Percentiles rank a stretch among this genome's conserved stretches.
These are phyloP conservation scores for Volvox carteri DNA, from an alignment of 163 green algal species.

Conservation along the genomic window DNA sequence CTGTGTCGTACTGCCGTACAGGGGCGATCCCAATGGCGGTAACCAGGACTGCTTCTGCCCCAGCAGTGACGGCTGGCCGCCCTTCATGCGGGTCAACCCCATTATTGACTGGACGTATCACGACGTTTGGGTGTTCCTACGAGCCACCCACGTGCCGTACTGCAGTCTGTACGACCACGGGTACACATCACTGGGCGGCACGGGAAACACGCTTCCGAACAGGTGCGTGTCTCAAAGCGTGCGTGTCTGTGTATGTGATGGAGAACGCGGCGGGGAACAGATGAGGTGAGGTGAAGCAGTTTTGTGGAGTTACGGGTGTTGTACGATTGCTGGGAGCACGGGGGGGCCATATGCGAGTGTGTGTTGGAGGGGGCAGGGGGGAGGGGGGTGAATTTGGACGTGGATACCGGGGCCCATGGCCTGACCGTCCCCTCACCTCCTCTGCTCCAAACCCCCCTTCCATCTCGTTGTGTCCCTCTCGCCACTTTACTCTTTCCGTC, in stretches of 20 bases:
- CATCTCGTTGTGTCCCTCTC: too few species aligned
- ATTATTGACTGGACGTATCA: conserved; percentile 95
- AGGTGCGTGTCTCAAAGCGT: too few species aligned
- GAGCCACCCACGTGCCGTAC: conserved; percentile 73
- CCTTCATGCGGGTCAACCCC: conserved; percentile 98
- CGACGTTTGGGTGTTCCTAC: conserved; percentile 93
- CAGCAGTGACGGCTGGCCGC: conserved; percentile 88
- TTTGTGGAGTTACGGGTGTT: neutral
- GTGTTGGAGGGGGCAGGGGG: neutral
- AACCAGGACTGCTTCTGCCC: conserved; percentile 94
- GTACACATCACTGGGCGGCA: conserved; percentile 89
- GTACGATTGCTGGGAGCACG: too few species aligned
- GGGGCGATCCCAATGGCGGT: conserved; percentile 89
- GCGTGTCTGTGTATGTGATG: too few species aligned
- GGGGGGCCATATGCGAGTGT: neutral
- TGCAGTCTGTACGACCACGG: conserved; percentile 93
- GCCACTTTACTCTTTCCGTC: too few species aligned
- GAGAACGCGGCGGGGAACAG: too few species aligned
- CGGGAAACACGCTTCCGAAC: conserved; percentile 85
- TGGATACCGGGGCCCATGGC: neutral
- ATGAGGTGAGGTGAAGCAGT: conserved; percentile 50
- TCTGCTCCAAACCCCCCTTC: neutral
- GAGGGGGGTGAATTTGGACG: neutral
- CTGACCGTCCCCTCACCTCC: neutral
- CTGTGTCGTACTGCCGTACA: conserved; percentile 47